Base-by-base conservation (phyloP, 2,329 filamentous ascomycete species). In the Boeremia lycopersici region DNA sequence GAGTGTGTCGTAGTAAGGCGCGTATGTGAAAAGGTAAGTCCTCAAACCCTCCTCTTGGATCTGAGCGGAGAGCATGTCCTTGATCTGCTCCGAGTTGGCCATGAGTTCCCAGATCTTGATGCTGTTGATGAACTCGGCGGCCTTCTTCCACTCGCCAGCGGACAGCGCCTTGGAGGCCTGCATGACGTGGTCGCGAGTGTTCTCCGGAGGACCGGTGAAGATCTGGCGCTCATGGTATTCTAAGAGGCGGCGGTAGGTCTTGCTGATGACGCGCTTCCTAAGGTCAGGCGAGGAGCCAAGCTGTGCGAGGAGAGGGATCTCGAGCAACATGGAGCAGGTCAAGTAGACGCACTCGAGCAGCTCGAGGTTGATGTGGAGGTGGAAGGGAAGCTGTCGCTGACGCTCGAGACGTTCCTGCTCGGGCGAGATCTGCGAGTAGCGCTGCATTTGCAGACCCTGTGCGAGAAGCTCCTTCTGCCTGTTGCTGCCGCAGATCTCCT, bases 51-150 rank as follows among this genome's bases (percentile, higher is more conserved):
- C 95, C 77, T 99, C 95, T 77, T 99, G 96, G 73, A 98, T 96
- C 82, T 99, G 95, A 76, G 91, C 92, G 50, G 93, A 91, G 59
- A 99, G 90, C 95, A 99, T 97, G 48, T 84, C 78, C 87, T 98
- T 98, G 83, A 98, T 96, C 76, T 92, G 90, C 52, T 93, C 91
- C 23, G 90, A 85, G 77, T 95, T 89, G 54, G 93, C 90, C 86
- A 99, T 96, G 64, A 99, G 85, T 50, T 99, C 95, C 95, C 95
- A 99, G 76, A 99, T 99, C 86, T 97, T 99, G 82, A 99, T 99
- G 72, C 88, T 91, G 82, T 95, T 92, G 77, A 99, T 93, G 77
- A 96, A 95, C 59, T 89, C 85, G 19, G 89, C 93, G 13, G 93
- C 89, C 83, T 96, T 96, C 86, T 96, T 96, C 95, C 95, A 99